Evolutionary conservation across 2,329 filamentous ascomycete species (phyloP), one percentile per base, ranked within the genome.

Genomic region (Xylaria sp.): DNA sequence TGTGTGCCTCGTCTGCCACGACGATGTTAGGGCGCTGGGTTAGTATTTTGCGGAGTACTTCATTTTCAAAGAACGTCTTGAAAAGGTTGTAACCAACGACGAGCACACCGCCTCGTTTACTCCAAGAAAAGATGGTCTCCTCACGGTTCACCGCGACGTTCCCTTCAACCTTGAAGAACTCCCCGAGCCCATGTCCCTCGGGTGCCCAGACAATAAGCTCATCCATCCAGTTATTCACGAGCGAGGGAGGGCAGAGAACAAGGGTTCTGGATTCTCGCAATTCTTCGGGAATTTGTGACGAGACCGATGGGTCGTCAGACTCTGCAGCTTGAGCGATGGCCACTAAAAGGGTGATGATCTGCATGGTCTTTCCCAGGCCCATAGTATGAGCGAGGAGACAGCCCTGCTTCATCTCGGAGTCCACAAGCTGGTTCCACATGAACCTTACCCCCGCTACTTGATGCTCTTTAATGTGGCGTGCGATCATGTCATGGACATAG

Each of bases 351-450:
- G 91, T 89, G 54, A 96, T 91, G 5, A 91, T 84, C 74, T 96
- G 92, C 87, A 96, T 91, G 0, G 92, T 95, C 74, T 96, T 97
- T 16, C 92, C 92, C 2, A 96, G 74, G 1, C 92, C 92, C 92
- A 96, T 96, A 0, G 90, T 91, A 69, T 96, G 92, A 5, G 92
- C 89, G 18, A 96, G 78, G 11, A 96, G 78, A 66, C 90, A 95
- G 2, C 92, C 92, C 70, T 92, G 86, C 17, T 80, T 78, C 4
- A 76, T 74, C 3, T 78, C 74, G 1, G 76, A 69, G 50, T 86
- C 81, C 5, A 93, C 83, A 41, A 96, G 76, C 59, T 93, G 88
- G 61, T 91, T 86, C 91, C 92, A 97, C 77, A 97, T 83, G 71
- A 96, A 96, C 9, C 87, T 86, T 18, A 96, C 84, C 1, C 92